Conservation (phyloP, 1,139 yeast species). For the Hyphopichia buzzinii region DNA sequence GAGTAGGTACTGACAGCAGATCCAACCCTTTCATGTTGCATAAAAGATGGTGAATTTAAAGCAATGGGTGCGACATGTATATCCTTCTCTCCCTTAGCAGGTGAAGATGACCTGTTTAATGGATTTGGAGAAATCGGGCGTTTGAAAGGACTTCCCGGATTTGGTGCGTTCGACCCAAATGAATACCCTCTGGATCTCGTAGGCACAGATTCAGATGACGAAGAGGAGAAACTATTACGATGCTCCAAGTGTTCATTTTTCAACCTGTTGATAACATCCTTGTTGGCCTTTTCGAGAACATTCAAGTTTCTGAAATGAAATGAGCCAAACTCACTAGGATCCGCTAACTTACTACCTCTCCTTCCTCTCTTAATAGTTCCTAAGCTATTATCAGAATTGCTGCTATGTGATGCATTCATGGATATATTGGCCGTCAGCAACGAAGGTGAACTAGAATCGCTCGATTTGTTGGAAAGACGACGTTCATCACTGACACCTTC, state of each 20-base stretch:
- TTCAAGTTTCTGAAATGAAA: slow-evolving; percentile 87
- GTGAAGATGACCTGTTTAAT: slow-evolving; percentile 19
- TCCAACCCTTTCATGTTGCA: slow-evolving; percentile 32
- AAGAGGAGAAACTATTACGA: slow-evolving; percentile 40
- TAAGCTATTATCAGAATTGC: slow-evolving; percentile 7
- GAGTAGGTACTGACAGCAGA: slow-evolving; percentile 35
- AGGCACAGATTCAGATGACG: slow-evolving; percentile 42
- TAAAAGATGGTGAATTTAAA: slow-evolving; percentile 24
- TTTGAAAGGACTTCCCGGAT: slow-evolving; percentile 32
- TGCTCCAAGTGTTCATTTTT: slow-evolving; percentile 77
- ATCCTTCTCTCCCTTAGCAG: slow-evolving; percentile 13
- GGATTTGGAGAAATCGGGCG: slow-evolving; percentile 36
- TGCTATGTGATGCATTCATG: slow-evolving; percentile 3
- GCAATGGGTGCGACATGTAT: slow-evolving; percentile 9
- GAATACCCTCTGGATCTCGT: slow-evolving; percentile 42
- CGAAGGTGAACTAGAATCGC: slow-evolving; percentile 20
- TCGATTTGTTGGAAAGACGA: slow-evolving; percentile 10
- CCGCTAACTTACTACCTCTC: slow-evolving; percentile 68
- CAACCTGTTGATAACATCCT: slow-evolving; percentile 83
- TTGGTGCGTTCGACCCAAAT: slow-evolving; percentile 17
- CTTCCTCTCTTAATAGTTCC: slow-evolving; percentile 52
- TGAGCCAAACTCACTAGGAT: slow-evolving; percentile 83
- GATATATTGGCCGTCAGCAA: slow-evolving; percentile 5
- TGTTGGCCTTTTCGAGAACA: slow-evolving; percentile 89
- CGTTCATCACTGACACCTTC: neutral